These are phyloP conservation scores for Rubroboletus satanas DNA, from an alignment of 768 basidiomycete genomes.

Conservation along the genomic window DNA sequence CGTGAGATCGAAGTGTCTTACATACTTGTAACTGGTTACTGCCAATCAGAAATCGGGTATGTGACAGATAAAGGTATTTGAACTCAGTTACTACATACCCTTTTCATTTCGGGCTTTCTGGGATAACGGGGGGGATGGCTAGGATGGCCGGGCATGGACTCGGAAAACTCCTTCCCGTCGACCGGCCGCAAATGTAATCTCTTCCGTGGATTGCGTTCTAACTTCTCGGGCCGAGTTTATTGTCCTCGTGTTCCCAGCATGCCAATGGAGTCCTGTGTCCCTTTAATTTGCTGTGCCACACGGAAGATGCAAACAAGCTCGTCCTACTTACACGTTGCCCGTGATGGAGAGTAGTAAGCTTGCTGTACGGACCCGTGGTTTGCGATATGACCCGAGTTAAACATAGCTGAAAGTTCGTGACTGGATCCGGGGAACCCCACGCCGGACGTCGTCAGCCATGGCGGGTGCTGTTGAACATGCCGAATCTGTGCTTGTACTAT, in stretches of 20 bases:
- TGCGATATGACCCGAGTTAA: background rate
- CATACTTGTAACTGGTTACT: constrained; percentile 10
- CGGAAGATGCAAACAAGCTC: background rate
- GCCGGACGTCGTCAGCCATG: background rate
- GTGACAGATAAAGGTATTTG: constrained; percentile 18
- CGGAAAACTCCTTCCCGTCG: constrained; percentile 13
- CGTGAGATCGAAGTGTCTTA: constrained; percentile 28
- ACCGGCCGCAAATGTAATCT: background rate
- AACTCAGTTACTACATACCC: constrained; percentile 16
- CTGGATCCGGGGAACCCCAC: background rate
- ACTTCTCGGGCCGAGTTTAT: constrained; percentile 16
- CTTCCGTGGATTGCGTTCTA: background rate
- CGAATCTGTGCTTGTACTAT: background rate
- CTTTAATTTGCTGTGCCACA: constrained; percentile 9
- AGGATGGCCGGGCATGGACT: background rate
- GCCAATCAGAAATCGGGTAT: constrained; percentile 13
- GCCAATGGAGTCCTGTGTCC: background rate
- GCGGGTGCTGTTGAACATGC: constrained; percentile 5
- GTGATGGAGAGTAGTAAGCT: background rate
- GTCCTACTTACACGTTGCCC: constrained; percentile 8
- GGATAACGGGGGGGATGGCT: constrained; percentile 13
- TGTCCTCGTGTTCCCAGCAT: constrained; percentile 31
- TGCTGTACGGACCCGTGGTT: constrained; percentile 1
- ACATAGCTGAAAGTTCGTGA: background rate
- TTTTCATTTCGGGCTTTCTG: constrained; percentile 30